Conservation (phyloP, 352 stramenopile genomes). For the Phytophthora nicotianae region DNA sequence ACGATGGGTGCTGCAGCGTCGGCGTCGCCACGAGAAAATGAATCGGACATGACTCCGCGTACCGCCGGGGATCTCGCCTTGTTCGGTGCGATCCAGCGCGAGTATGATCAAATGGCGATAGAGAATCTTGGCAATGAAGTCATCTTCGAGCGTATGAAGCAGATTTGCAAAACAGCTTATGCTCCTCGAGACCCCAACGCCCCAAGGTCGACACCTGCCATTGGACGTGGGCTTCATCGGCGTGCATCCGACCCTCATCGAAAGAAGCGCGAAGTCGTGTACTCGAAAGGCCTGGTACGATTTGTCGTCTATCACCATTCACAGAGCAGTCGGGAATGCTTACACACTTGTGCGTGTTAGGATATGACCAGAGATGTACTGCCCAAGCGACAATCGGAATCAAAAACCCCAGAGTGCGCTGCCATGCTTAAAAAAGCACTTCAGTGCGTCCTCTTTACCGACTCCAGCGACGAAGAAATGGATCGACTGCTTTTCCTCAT, state of each 20-base stretch:
- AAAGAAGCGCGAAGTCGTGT: constrained; percentile 76
- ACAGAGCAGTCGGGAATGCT: not conserved
- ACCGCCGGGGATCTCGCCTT: constrained; percentile 42
- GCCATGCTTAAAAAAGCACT: constrained; percentile 62
- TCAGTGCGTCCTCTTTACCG: constrained; percentile 64
- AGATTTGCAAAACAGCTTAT: constrained; percentile 56
- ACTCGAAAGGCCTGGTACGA: constrained; percentile 71
- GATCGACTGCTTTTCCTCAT: constrained; percentile 84
- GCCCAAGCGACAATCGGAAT: constrained; percentile 60
- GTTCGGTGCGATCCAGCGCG: constrained; percentile 60
- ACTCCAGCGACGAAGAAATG: constrained; percentile 69
- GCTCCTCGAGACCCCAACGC: constrained; percentile 42
- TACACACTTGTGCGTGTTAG: constrained; percentile 19
- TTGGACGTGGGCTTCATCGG: constrained; percentile 49
- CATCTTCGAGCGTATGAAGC: constrained; percentile 81
- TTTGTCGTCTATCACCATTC: not conserved
- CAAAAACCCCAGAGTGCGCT: constrained; percentile 55
- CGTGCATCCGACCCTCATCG: constrained; percentile 61
- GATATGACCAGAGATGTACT: constrained; percentile 44
- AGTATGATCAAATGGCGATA: constrained; percentile 69
- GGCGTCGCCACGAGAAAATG: constrained; percentile 23
- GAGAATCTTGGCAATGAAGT: constrained; percentile 66
- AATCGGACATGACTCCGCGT: constrained; percentile 17
- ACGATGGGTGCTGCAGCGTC: constrained; percentile 55
- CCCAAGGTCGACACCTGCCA: constrained; percentile 19